These are phyloP conservation scores for Metschnikowia drakensbergensis DNA, from an alignment of 805 yeast species.

Conservation along the genomic window DNA sequence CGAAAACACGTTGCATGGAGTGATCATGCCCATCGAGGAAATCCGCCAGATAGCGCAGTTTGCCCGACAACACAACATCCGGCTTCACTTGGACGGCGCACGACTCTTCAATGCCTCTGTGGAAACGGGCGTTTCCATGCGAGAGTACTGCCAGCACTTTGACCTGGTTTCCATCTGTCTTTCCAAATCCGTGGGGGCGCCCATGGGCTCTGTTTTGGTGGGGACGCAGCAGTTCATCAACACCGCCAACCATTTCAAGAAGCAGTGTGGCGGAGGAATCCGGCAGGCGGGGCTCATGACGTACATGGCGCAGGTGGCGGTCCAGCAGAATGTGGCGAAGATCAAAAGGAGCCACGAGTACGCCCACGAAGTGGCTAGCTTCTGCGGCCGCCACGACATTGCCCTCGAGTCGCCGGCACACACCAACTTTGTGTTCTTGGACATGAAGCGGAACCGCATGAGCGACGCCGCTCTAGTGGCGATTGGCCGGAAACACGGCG, in stretches of 20 bases:
- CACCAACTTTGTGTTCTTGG: conserved; percentile 80
- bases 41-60: conserved; percentile 65
- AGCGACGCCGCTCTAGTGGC: conserved; percentile 52
- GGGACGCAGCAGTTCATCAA: conserved; percentile 56
- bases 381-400: conserved; percentile 52
- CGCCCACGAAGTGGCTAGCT: conserved; percentile 51
- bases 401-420: conserved; percentile 70
- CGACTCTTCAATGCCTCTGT: conserved; percentile 87
- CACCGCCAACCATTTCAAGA: conserved; percentile 80
- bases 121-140: conserved; percentile 63
- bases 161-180: conserved; percentile 89
- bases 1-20: conserved; percentile 87
- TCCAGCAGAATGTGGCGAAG: conserved; percentile 66
- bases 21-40: conserved; percentile 76
- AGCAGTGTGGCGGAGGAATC: conserved; percentile 92
- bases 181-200: conserved; percentile 90
- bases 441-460: conserved; percentile 50
- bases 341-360: conserved; percentile 47
- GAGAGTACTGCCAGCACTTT: conserved; percentile 69
- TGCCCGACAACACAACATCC: conserved; percentile 56
- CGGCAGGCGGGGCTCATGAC: conserved; percentile 83
- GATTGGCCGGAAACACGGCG: conserved; percentile 54
- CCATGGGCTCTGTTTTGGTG: conserved; percentile 85
- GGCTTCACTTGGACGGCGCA: conserved; percentile 91
- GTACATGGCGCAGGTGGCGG: conserved; percentile 74